Base-by-base conservation (phyloP, 345 rosid species). In the Kernera saxatilis region DNA sequence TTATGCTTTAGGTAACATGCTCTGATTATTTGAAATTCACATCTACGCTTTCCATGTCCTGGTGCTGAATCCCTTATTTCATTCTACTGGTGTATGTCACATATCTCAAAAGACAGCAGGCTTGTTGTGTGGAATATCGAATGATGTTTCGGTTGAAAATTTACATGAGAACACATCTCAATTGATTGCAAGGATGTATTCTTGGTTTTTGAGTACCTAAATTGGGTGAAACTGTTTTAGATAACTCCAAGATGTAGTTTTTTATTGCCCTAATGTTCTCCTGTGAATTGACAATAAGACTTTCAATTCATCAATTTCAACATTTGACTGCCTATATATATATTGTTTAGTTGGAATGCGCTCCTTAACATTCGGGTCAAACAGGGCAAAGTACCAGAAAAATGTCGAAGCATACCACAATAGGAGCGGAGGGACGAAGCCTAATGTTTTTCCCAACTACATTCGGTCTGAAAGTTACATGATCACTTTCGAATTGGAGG, bases 381-480 rank as follows among this genome's bases (percentile, higher is more conserved):
- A 69, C 84, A 94, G 96, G 98, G 99, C 99, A 27, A 94, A 94
- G 70, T 94, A 94, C 77, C 99, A 94, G 84, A 91, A 94, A 81
- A 91, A 94, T 76, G 96, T 91, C 1, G 98, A 94, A 87, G 96
- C 98, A 57, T 89, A 86, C 84, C 99, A 88, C 81, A 91, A 91
- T 67, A 88, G 84, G 80, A 86, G 91, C 50, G 65, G 87, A 69
- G 79, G 88, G 74, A 83, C 88, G 80, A 94, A 94, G 85, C 92
- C 85, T 11, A 87, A 88, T 72, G 84, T 84, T 43, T 91, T 94
- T 69, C 97, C 99, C 26, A 94, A 88, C 83, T 91, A 93, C 80
- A 88, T 94, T 72, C 87, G 96, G 22, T 86, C 99, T 10, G 99
- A 94, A 76, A 86, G 83, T 83, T 91, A 91, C 83, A 74, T 88